Evolutionary conservation across 2,329 filamentous ascomycete species (phyloP).

Genomic region (Paecilomyces sp.): DNA sequence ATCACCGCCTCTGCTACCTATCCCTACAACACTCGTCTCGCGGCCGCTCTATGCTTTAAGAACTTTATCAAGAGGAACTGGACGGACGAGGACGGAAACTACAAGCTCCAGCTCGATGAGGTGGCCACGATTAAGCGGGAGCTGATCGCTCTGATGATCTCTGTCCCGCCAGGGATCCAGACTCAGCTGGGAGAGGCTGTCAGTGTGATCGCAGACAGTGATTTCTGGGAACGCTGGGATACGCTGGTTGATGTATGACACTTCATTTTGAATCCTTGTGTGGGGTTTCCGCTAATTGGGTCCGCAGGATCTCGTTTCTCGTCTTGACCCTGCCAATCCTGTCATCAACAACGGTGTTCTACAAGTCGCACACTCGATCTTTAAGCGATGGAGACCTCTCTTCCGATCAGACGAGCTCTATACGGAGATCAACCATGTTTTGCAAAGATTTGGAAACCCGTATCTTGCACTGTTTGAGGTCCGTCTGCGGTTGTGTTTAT

Average conservation of each 20-base stretch:
- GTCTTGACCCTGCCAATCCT: conserved; percentile 73
- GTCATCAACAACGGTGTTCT: conserved; percentile 88
- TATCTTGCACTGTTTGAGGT: conserved; percentile 76
- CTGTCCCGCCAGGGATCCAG: conserved; percentile 78
- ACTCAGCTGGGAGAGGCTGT: conserved; percentile 93
- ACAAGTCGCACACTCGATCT: conserved; percentile 97
- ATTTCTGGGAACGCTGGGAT: conserved; percentile 95
- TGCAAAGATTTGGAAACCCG: conserved; percentile 73
- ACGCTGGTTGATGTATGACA: conserved; percentile 71
- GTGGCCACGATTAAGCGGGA: conserved; percentile 88
- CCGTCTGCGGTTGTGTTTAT: conserved; percentile 19
- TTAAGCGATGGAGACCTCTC: conserved; percentile 88
- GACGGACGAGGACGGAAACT: conserved; percentile 90
- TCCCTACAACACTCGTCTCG: conserved; percentile 71
- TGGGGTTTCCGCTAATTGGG: not conserved
- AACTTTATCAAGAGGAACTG: conserved; percentile 96
- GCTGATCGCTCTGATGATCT: conserved; percentile 94
- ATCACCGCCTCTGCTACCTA: conserved; percentile 73
- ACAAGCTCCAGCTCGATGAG: conserved; percentile 77
- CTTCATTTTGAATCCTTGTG: not conserved
- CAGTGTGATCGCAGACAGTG: conserved; percentile 93
- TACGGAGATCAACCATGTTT: conserved; percentile 92
- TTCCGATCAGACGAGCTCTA: conserved; percentile 91
- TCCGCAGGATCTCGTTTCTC: conserved; percentile 75
- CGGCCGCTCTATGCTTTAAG: conserved; percentile 92